Percentiles rank a stretch among this genome's conserved stretches.
Conservation (phyloP, 305 asterid genomes). For the Fraxinus albicans region DNA sequence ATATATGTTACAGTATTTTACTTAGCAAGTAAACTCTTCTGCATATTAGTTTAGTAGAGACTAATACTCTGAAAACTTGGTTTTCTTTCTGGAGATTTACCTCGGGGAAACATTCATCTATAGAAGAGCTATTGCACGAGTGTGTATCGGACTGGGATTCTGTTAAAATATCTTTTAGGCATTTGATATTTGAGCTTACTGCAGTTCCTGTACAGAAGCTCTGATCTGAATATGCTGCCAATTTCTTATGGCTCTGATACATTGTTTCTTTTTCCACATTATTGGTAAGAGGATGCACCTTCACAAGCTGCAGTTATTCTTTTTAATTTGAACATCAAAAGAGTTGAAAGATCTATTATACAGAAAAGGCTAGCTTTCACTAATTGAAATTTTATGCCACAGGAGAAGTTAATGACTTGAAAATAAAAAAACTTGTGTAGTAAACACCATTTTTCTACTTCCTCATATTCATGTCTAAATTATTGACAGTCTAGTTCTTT, state of each 20-base stretch:
- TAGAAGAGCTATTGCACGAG: constrained; percentile 35
- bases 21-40: not conserved
- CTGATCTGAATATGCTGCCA: constrained; percentile 23
- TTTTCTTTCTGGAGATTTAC: constrained; percentile 28
- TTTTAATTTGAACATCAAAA: constrained; percentile 25
- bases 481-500: not conserved
- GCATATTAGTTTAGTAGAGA: not conserved
- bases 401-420: not conserved
- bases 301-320: constrained; percentile 36
- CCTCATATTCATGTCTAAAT: not conserved
- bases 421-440: not conserved
- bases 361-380: not conserved
- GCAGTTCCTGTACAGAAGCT: constrained; percentile 20
- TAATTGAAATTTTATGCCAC: not conserved
- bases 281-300: constrained; percentile 26
- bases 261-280: constrained; percentile 17
- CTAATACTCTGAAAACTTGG: not conserved
- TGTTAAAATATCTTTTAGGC: constrained; percentile 70
- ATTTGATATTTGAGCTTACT: constrained; percentile 44
- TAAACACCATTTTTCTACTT: not conserved
- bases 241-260: constrained; percentile 22
- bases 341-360: constrained; percentile 12
- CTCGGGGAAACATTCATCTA: constrained; percentile 44
- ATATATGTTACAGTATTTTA: constrained; percentile 12
- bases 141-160: constrained; percentile 69